Percentiles rank a stretch among this genome's conserved stretches.
phyloP scores from a whole-genome alignment of 208 protist genomes.

The Vickermania ingenoplastis region DNA sequence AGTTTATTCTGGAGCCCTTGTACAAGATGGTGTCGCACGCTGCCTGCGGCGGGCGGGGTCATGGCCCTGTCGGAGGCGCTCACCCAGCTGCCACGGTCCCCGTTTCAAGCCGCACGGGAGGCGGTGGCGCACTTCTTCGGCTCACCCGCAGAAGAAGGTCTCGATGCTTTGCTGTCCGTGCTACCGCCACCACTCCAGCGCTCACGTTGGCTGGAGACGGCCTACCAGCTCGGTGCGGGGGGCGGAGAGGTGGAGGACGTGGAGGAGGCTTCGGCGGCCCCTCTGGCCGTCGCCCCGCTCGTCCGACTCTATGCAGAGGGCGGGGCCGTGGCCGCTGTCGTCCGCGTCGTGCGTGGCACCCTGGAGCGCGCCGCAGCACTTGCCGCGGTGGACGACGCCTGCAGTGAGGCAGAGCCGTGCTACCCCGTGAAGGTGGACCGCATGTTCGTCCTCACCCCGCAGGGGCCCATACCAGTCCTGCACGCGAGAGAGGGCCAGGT shows the following conservation, averaged over 20 bases:
- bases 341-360: constrained; percentile 48
- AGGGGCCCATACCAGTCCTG: constrained; percentile 39
- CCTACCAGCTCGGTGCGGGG: constrained; percentile 24
- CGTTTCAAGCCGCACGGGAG: constrained; percentile 47
- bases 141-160: constrained; percentile 24
- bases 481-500: constrained; percentile 52
- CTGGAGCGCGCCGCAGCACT: constrained; percentile 18
- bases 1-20: constrained; percentile 97
- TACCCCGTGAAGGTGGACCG: constrained; percentile 25
- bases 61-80: constrained; percentile 30
- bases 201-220: constrained; percentile 24
- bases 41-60: constrained; percentile 41
- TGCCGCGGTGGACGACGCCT: constrained; percentile 55
- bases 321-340: constrained; percentile 35
- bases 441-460: constrained; percentile 36
- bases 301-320: constrained; percentile 35
- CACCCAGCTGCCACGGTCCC: constrained; percentile 40
- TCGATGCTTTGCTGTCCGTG: constrained; percentile 60
- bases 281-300: constrained; percentile 45
- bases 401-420: constrained; percentile 56
- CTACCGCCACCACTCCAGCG: constrained; percentile 27
- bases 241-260: background rate
- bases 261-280: background rate
- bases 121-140: constrained; percentile 67
- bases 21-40: constrained; percentile 95